These are phyloP conservation scores for Colletotrichum noveboracense DNA, from an alignment of 2,329 filamentous ascomycete genomes.

Conservation along the genomic window DNA sequence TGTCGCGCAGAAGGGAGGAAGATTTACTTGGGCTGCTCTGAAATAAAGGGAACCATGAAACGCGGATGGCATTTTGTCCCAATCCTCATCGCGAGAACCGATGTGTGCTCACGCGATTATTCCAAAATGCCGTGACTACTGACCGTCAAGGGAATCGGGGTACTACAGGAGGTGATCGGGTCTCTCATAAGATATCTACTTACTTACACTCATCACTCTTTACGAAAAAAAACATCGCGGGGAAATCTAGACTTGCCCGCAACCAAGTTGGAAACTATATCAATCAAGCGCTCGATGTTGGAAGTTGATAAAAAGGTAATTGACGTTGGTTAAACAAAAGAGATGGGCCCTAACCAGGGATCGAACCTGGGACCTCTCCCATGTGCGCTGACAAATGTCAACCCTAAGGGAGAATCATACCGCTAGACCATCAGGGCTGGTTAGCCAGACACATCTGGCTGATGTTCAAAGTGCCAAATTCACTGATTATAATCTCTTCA, in stretches of 20 bases:
- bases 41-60: not conserved
- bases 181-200: not conserved
- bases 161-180: fast-evolving
- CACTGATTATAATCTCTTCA: fast-evolving
- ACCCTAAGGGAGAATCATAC: conserved; percentile 12
- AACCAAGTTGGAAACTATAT: not conserved
- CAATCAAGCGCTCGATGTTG: not conserved
- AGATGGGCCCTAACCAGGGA: not conserved
- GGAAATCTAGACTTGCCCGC: not conserved
- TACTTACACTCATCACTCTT: not conserved
- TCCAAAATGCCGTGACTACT: fast-evolving
- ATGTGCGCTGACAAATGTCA: fast-evolving
- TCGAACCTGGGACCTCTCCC: conserved; percentile 11
- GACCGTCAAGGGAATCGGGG: not conserved
- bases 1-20: not conserved
- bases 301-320: no score
- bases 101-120: not conserved
- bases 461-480: fast-evolving
- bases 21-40: not conserved
- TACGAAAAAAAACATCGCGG: not conserved
- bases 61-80: not conserved
- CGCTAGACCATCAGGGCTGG: not conserved
- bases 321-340: not conserved
- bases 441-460: fast-evolving
- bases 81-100: not conserved